These are phyloP conservation scores for Inga laurina DNA, from an alignment of 306 rosid genomes.

Conservation along the genomic window DNA sequence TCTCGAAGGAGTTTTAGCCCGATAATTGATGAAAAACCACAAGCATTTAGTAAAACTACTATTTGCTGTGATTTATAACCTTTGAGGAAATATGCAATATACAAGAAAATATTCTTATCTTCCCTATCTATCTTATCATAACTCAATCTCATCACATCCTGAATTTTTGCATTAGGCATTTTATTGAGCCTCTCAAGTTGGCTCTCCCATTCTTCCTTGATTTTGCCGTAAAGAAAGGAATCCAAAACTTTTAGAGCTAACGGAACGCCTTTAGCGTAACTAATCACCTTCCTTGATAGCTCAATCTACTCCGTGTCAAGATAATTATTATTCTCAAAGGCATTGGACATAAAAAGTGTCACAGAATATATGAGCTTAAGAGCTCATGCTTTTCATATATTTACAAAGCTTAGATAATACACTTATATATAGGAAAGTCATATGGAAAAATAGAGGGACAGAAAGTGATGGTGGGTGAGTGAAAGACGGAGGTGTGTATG, in stretches of 20 bases:
- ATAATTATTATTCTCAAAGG: slow-evolving; percentile 13
- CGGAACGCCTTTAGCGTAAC: slow-evolving; percentile 37
- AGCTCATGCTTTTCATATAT: no score
- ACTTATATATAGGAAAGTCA: no score
- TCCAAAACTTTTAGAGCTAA: slow-evolving; percentile 39
- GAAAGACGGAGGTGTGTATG: no score
- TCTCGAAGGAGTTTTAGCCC: slow-evolving; percentile 29
- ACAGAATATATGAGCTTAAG: no score
- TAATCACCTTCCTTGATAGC: slow-evolving; percentile 20
- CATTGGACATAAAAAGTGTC: slow-evolving; percentile 25
- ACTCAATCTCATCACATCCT: slow-evolving; percentile 30
- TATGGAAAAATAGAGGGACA: no score
- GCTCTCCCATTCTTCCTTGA: slow-evolving; percentile 30
- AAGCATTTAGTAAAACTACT: slow-evolving; percentile 25
- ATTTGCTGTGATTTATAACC: slow-evolving; percentile 8
- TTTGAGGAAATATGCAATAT: slow-evolving; percentile 33
- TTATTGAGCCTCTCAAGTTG: slow-evolving; percentile 31
- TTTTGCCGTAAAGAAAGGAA: slow-evolving; percentile 22
- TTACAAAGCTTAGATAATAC: no score
- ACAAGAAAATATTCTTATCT: slow-evolving; percentile 30
- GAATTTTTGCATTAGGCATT: slow-evolving; percentile 22
- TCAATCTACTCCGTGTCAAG: slow-evolving; percentile 27
- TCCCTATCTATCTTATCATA: slow-evolving; percentile 32
- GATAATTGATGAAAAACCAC: slow-evolving; percentile 26
- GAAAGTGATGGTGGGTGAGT: no score